phyloP scores from a whole-genome alignment of 2,329 filamentous ascomycete species.

The Aureobasidium leucospermi region DNA sequence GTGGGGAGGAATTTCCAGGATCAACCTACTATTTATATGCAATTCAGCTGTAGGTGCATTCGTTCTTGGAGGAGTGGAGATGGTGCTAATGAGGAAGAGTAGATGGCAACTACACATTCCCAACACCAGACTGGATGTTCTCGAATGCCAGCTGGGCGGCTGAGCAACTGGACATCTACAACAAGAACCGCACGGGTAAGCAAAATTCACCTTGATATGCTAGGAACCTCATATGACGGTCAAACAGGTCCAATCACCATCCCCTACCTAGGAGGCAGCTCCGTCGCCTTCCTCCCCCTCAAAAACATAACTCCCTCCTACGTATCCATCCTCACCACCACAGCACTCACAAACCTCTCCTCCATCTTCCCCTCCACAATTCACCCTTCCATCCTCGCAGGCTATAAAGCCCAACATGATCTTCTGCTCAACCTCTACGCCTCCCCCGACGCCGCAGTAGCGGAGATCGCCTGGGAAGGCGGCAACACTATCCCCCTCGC shows the following conservation, averaged over 20 bases:
- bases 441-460: conserved; percentile 35
- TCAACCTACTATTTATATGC: conserved; percentile 6
- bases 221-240: conserved; percentile 17
- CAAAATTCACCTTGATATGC: too few relatives aligned
- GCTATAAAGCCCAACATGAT: conserved; percentile 41
- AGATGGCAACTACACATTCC: conserved; percentile 19
- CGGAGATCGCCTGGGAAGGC: conserved; percentile 38
- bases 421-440: conserved; percentile 39
- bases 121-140: conserved; percentile 24
- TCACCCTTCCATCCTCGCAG: conserved; percentile 35
- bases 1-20: conserved; percentile 33
- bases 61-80: not conserved
- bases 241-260: conserved; percentile 21
- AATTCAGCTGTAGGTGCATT: conserved; percentile 8
- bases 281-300: conserved; percentile 19
- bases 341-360: conserved; percentile 15
- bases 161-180: not conserved
- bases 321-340: conserved; percentile 8
- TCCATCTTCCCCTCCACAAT: conserved; percentile 20
- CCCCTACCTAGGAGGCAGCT: conserved; percentile 25
- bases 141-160: conserved; percentile 19
- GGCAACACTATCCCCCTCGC: conserved; percentile 21
- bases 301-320: conserved; percentile 14
- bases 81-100: conserved; percentile 5
- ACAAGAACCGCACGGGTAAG: conserved; percentile 5